Base-by-base conservation (phyloP, 306 rosid species). In the Aeschynomene evenia region DNA sequence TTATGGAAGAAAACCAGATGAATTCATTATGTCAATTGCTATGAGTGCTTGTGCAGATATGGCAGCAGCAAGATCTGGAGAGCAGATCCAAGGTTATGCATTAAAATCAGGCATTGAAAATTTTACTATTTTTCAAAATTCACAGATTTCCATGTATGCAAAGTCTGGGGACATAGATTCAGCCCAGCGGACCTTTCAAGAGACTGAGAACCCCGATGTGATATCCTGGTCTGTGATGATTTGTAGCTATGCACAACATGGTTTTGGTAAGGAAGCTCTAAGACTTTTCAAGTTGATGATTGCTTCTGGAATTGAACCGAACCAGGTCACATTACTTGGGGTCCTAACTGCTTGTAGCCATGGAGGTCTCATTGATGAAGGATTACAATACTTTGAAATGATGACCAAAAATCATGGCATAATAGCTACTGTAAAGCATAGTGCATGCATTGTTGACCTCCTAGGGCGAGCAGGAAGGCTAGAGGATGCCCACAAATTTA, bases 211-310 rank as follows among this genome's bases (percentile, higher is more conserved):
- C 59, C 85, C 77, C 36, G 85, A 87, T 42, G 82, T 74, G 7
- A 87, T 87, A 43, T 79, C 91, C 34, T 87, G 89, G 91, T 79
- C 91, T 5, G 85, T 77, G 57, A 82, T 82, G 80, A 84, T 87
- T 21, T 68, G 77, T 65, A 72, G 89, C 74, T 39, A 75, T 23
- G 91, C 85, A 14, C 91, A 81, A 9, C 87, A 84, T 68, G 91
- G 89, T 48, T 57, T n/a, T 68, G 87, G 85, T 45, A 19, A 49
- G 39, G 83, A 84, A 67, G 82, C 91, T 61, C 59, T 84, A 53
- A 66, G 62, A 20, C 76, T 68, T 65, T 84, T 84, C 74, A 81
- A 79, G 43, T 69, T 55, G 77, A 79, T 87, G 87, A 77, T 68
- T 59, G 34, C 50, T 63, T 53, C 77, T 68, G 74, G 82, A 62